Base-by-base conservation (phyloP, 1,284 basidiomycete species). In the Sporisorium sorghi region DNA sequence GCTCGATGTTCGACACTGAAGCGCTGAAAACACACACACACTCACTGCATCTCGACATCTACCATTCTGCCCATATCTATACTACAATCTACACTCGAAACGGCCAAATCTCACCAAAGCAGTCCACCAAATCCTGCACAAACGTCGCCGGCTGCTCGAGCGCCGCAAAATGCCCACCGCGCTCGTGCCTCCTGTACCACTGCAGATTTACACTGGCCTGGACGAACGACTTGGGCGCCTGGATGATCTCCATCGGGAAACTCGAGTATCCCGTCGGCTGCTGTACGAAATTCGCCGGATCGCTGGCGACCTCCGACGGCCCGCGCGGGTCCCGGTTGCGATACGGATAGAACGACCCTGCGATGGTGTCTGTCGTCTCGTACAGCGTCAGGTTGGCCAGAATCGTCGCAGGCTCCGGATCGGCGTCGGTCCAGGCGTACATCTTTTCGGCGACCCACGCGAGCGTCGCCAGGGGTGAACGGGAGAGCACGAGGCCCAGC, bases 371-470 rank as follows among this genome's bases (percentile, higher is more conserved):
- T 5, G 86, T 86, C 23, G 84, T 73, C 81, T 85, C 87, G 81
- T 86, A 87, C 28, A 87, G 71, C 8, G 85, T 83, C 24, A 85
- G 69, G 44, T 83, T 83, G 15, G 83, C 79, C 46, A 86, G 79
- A 24, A 86, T 80, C 3, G 57, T 63, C 3, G 54, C 51, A 12
- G 76, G 15, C 12, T 72, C 40, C 2, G 78, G 84, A 14, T 71
- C 72, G 11, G 75, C 61, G 57, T 86, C 85, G 6, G 85, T 84
- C 86, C 86, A 86, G 10, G 79, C 80, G 35, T 80, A 64, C 54
- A 80, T 83, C 73, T 87, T 87, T 55, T 87, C 86, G 4, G 83
- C 86, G 35, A 87, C 82, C 86, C 83, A 87, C 2, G 85, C 83
- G 14, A 87, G 82, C 0, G 85, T 66, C 0, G 86, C 83, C 17